Evolutionary conservation across 805 yeast species (phyloP), one percentile per base, ranked within the genome.

Genomic region (Saccharomyces mikatae): DNA sequence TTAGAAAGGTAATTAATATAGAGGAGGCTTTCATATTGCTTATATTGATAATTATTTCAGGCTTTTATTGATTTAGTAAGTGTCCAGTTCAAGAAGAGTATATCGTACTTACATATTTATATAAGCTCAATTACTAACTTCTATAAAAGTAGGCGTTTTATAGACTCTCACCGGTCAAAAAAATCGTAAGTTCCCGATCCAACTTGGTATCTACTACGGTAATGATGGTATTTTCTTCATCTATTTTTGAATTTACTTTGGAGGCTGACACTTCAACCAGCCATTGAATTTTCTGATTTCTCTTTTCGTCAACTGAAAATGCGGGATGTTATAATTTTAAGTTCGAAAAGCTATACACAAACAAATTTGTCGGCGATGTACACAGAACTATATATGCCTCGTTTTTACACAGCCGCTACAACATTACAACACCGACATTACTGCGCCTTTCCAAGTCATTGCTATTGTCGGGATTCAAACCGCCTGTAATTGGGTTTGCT

Each of bases 391-490:
- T n/a, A 32, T 32, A 32, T 17, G 41, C 41, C 17, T 17, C 22
- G 22, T 17, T 22, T 17, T 36, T 17, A 17, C 41, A 31, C 10
- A 17, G 11, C 32, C 13, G 21, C 17, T 62, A 90, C 47, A 92
- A 77, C 83, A 94, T 80, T 6, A 94, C 96, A 26, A 88, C 92
- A 59, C 97, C 99, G 36, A 94, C 80, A 8, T 91, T 96, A 71
- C 96, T 89, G 51, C 84, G 76, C 49, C 73, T 74, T 27, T 78
- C 79, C 14, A 72, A 66, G 51, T 80, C 82, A 32, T 80, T 74
- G 52, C 78, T 78, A 49, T 81, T 80, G 48, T 79, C 74, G 10
- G 75, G 71, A 56, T 81, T 82, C 27, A 89, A 71, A 6, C 99
- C 99, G 36, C 97, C 96, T 54, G 76, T 72, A 47, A 94, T 80